Percentiles rank a stretch among this genome's conserved stretches.
Conservation (phyloP, 2,329 filamentous ascomycete species). For the Colletotrichum lini region DNA sequence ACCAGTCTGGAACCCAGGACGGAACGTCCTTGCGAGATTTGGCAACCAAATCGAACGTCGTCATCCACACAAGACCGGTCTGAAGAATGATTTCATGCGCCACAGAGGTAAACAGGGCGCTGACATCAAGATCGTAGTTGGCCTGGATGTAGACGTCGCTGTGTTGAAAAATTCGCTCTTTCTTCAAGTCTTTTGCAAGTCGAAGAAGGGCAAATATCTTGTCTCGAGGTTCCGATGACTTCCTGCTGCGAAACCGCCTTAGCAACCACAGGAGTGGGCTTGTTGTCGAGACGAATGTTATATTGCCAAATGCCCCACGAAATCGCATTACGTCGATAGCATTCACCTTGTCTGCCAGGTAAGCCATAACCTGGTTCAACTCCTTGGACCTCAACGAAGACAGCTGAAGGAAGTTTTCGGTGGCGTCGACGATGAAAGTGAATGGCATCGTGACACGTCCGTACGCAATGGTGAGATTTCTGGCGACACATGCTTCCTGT, state of each 20-base stretch:
- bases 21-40: constrained; percentile 36
- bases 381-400: not conserved
- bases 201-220: constrained; percentile 40
- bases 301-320: not conserved
- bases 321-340: constrained; percentile 25
- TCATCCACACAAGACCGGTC: constrained; percentile 31
- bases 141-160: not conserved
- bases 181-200: constrained; percentile 21
- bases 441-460: constrained; percentile 34
- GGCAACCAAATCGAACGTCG: constrained; percentile 26
- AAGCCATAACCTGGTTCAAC: constrained; percentile 24
- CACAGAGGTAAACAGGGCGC: constrained; percentile 1
- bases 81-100: not conserved
- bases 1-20: constrained; percentile 44
- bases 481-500: constrained; percentile 42
- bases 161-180: not conserved
- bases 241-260: constrained; percentile 27
- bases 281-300: not conserved
- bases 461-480: constrained; percentile 20
- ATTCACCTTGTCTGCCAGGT: constrained; percentile 16
- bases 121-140: not conserved
- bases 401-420: not conserved
- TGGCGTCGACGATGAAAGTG: not conserved
- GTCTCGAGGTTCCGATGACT: constrained; percentile 41
- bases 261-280: constrained; percentile 38